Conservation (phyloP, 2,329 filamentous ascomycete genomes). For the Colletotrichum lini region DNA sequence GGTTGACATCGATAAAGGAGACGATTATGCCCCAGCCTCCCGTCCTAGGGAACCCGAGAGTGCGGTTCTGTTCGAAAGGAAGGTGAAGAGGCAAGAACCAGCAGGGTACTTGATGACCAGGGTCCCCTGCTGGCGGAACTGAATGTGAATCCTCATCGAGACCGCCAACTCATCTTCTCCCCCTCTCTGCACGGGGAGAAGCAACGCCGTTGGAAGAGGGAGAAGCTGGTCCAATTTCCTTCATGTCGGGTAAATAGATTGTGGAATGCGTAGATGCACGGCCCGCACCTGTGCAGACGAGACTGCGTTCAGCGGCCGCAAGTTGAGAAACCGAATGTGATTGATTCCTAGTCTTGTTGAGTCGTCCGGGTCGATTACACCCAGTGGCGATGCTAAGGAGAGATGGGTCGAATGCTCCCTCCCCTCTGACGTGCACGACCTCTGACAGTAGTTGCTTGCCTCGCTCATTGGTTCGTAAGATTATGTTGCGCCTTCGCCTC, state of each 20-base stretch:
- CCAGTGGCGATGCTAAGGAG: constrained; percentile 16
- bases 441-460: constrained; percentile 27
- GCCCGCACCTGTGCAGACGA: constrained; percentile 26
- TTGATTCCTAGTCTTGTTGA: neutral
- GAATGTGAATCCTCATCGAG: constrained; percentile 40
- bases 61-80: constrained; percentile 36
- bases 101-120: constrained; percentile 28
- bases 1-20: constrained; percentile 12
- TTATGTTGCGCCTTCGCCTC: constrained; percentile 16
- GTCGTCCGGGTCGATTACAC: constrained; percentile 11
- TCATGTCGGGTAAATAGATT: constrained; percentile 36
- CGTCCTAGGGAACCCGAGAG: constrained; percentile 37
- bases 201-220: constrained; percentile 8
- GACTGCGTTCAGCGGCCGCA: constrained; percentile 12
- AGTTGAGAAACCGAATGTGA: constrained; percentile 3
- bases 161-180: constrained; percentile 40
- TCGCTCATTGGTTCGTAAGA: constrained; percentile 21
- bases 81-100: constrained; percentile 38
- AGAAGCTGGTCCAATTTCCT: constrained; percentile 28
- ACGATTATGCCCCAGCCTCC: constrained; percentile 33
- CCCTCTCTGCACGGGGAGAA: constrained; percentile 33
- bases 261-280: constrained; percentile 15
- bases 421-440: constrained; percentile 38
- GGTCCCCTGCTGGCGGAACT: constrained; percentile 32
- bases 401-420: constrained; percentile 22